Evolutionary conservation across 2,329 filamentous ascomycete species (phyloP).

Genomic region (Monilinia vaccinii-corymbosi): DNA sequence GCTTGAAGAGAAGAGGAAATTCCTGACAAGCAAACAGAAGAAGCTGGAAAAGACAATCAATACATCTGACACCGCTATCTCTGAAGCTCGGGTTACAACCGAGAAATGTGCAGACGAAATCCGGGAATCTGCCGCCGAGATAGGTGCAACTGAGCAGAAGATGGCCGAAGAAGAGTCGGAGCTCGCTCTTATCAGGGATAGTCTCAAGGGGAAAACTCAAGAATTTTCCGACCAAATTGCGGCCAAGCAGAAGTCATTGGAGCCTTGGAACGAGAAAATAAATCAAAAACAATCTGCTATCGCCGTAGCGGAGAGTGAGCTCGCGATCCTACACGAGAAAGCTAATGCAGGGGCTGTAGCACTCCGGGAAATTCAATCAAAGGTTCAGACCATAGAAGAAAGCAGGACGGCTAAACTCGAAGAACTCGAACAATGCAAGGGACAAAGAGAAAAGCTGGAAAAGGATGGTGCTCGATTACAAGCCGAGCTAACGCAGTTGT

Average conservation of each 20-base stretch:
- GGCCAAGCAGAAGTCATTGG: constrained; percentile 82
- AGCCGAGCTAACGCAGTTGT: constrained; percentile 62
- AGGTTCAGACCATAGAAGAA: constrained; percentile 65
- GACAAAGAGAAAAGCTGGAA: constrained; percentile 61
- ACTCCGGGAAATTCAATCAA: constrained; percentile 72
- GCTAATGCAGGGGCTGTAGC: constrained; percentile 80
- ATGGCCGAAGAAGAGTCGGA: constrained; percentile 75
- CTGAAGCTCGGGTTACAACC: constrained; percentile 68
- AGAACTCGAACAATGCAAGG: constrained; percentile 68
- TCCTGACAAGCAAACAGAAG: constrained; percentile 80
- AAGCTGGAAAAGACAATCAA: constrained; percentile 86
- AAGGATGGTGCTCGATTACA: constrained; percentile 66
- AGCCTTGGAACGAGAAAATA: constrained; percentile 96
- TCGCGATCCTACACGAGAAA: constrained; percentile 83
- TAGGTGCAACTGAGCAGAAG: constrained; percentile 63
- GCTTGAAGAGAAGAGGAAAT: constrained; percentile 96
- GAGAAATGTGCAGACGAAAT: constrained; percentile 73
- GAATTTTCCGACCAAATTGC: constrained; percentile 88
- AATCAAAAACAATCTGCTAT: constrained; percentile 92
- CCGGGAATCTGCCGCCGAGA: constrained; percentile 64
- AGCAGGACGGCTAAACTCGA: constrained; percentile 59
- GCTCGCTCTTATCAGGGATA: constrained; percentile 72
- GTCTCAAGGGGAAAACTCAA: constrained; percentile 91
- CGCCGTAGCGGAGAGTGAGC: constrained; percentile 87
- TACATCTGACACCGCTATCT: constrained; percentile 63